Evolutionary conservation across 768 basidiomycete species (phyloP).

Genomic region (Gloeophyllum trabeum): DNA sequence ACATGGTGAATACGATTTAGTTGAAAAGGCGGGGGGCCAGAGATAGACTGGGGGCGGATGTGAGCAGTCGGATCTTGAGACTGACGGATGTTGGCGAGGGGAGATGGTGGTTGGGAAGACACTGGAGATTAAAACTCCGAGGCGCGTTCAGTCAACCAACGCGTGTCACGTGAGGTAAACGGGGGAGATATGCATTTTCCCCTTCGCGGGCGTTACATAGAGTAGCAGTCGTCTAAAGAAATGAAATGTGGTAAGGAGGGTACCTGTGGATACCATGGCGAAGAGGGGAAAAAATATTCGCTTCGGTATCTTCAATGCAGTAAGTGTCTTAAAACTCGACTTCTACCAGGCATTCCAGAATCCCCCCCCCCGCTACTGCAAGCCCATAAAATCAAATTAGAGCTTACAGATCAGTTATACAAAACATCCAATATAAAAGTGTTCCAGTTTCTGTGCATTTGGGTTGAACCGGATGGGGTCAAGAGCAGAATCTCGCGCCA

Average conservation of each 20-base stretch:
- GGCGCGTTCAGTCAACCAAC: slow-evolving; percentile 20
- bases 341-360: background rate
- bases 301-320: background rate
- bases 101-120: slow-evolving; percentile 36
- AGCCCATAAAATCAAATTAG: too few relatives aligned
- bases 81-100: slow-evolving; percentile 16
- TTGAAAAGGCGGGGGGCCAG: slow-evolving; percentile 11
- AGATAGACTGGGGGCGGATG: slow-evolving; percentile 9
- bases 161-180: slow-evolving; percentile 18
- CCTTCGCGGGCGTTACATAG: background rate
- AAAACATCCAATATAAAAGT: too few relatives aligned
- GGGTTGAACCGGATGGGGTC: background rate
- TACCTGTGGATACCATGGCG: background rate
- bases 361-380: too few relatives aligned
- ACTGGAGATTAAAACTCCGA: slow-evolving; percentile 22
- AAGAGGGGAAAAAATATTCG: background rate
- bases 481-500: background rate
- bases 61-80: slow-evolving; percentile 12
- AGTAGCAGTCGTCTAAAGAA: background rate
- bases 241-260: background rate
- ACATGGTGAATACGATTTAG: slow-evolving; percentile 20
- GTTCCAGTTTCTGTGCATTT: too few relatives aligned
- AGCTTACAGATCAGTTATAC: too few relatives aligned
- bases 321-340: background rate
- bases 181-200: background rate